Evolutionary conservation across 192 early-diverging fungal genomes (phyloP).

Genomic region (Coemansia sp.): DNA sequence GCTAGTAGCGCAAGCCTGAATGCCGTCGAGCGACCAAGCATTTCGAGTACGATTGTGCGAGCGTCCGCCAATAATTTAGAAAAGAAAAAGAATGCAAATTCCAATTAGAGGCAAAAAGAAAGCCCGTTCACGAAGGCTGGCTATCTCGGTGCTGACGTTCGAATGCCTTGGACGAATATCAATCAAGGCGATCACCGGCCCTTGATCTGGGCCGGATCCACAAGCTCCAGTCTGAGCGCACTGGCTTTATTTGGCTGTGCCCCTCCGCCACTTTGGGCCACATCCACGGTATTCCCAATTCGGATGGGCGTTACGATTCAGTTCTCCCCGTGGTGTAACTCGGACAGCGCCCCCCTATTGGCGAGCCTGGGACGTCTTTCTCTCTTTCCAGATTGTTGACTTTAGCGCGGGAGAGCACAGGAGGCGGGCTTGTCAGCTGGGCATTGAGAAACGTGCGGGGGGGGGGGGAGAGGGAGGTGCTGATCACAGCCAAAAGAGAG

Average conservation of each 20-base stretch:
- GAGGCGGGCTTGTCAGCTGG: not conserved
- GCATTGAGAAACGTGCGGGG: too few species aligned
- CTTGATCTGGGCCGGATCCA: not conserved
- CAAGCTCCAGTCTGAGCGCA: constrained; percentile 1
- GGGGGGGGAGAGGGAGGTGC: too few species aligned
- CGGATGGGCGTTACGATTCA: too few species aligned
- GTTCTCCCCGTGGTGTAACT: too few species aligned
- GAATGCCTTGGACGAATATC: not conserved
- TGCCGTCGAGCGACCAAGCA: not conserved
- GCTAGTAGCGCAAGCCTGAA: not conserved
- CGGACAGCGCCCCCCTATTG: not conserved
- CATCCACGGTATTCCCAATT: too few species aligned
- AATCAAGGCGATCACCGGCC: not conserved
- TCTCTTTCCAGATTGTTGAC: not conserved
- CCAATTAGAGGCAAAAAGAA: too few species aligned
- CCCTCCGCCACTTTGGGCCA: not conserved
- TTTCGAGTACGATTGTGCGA: too few species aligned
- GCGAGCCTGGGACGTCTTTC: not conserved
- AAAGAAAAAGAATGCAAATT: too few species aligned
- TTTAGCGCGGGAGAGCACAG: not conserved
- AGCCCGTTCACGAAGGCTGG: too few species aligned
- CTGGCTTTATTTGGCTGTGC: too few species aligned
- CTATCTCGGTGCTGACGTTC: not conserved
- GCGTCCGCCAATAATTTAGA: too few species aligned
- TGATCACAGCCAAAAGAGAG: too few species aligned